Percentiles rank a stretch among this genome's conserved stretches.
Conservation (phyloP, 1,284 basidiomycete species). For the Hemileia vastatrix region DNA sequence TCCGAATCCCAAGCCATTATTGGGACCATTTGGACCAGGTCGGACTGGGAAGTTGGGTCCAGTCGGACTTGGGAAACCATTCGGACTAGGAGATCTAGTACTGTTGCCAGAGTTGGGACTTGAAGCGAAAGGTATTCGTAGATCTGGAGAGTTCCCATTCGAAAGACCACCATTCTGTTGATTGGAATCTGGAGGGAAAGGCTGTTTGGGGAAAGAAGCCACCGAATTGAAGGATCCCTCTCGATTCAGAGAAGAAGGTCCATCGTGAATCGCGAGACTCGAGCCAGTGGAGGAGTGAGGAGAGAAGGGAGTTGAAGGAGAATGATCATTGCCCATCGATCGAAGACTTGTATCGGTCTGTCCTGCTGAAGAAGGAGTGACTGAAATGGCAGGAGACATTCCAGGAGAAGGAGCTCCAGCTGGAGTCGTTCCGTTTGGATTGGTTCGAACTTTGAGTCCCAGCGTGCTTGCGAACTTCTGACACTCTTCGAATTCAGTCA, state of each 20-base stretch:
- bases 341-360: no score
- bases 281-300: slow-evolving; percentile 11
- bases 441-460: slow-evolving; percentile 34
- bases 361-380: slow-evolving; percentile 31
- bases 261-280: background rate
- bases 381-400: slow-evolving; percentile 34
- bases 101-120: background rate
- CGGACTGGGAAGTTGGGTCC: background rate
- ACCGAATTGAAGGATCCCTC: no score
- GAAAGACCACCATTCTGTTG: background rate
- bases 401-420: slow-evolving; percentile 14
- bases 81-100: background rate
- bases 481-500: slow-evolving; percentile 35
- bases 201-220: no score
- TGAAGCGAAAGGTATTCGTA: slow-evolving; percentile 17
- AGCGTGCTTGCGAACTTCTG: slow-evolving; percentile 19
- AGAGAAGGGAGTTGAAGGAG: slow-evolving; percentile 1
- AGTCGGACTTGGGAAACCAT: background rate
- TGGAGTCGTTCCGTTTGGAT: background rate
- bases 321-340: background rate
- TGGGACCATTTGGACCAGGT: background rate
- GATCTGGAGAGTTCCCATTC: slow-evolving; percentile 26
- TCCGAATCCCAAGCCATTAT: slow-evolving; percentile 1
- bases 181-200: slow-evolving; percentile 23
- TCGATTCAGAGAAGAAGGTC: no score